Evolutionary conservation across 768 basidiomycete species (phyloP), one percentile per base, ranked within the genome.

Genomic region (Termitomyces heimii): DNA sequence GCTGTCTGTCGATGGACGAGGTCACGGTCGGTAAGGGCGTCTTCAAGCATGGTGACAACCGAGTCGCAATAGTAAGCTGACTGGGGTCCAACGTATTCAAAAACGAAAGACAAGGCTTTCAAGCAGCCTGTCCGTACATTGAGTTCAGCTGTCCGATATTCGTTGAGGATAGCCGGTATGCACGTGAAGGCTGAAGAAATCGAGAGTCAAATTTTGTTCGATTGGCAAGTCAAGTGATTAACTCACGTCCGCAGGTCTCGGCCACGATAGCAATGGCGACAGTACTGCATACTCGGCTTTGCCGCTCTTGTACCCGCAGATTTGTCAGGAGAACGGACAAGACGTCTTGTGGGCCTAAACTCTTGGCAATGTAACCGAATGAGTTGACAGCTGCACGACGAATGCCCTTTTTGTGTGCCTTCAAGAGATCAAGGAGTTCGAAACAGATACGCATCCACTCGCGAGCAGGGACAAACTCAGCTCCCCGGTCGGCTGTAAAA

Each of bases 391-490:
- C 96, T 0, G 96, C 97, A 68, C 96, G 92, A 54, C 97, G 90
- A 67, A 98, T 99, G 43, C 91, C 96, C 73, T 98, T 98, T 78
- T 99, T 99, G 77, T 99, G 97, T 9, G 97, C 97, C 71, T 98
- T 98, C 66, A 98, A 82, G 26, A 99, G 80, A 67, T 98, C 97
- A 50, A 99, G 82, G 34, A 99, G 75, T 68, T 99, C 97, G 73
- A 99, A 98, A 70, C 97, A 98, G 68, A 99, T 98, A 68, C 97
- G 89, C 97, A 99, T 99, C 97, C 96, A 98, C 73, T 99, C 97
- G 66, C 97, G 85, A 10, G 97, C 96, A 16, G 97, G 95, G 0
- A 99, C 96, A 60, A 93, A 98, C 73, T 98, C 97, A 22, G 97
- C 96, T 55, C 97, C 97, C 72, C 97, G 94, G 84, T 99, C 97